Evolutionary conservation across 108 stramenopile species (phyloP), one percentile per base, ranked within the genome.

Genomic region (Seminavis robusta): DNA sequence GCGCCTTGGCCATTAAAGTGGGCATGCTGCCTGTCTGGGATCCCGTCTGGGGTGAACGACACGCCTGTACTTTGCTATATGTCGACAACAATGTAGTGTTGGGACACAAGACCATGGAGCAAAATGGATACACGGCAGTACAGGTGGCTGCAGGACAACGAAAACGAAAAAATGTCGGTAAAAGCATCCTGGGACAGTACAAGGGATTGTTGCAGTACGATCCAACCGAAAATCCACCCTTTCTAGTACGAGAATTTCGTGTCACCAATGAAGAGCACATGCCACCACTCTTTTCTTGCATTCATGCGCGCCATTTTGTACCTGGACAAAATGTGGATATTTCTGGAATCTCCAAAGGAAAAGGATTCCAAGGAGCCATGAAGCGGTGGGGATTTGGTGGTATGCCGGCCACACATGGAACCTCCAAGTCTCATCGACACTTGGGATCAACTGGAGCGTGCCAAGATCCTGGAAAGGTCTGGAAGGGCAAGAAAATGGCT

Each of bases 401-500:
- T 47, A 83, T 93, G 86, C 87, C 84, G 3, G 98, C 98, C 1
- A 77, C 86, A 17, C 99, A 99, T 75, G 99, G 99, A 48, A 90
- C 81, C 1, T 93, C 90, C 42, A 72, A 80, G 61, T 69, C 89
- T 33, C 99, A 98, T 77, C 93, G 99, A 33, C 76, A 82, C 16
- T 72, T 79, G 25, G 94, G 96, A 25, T 83, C 85, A 25, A 94
- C 87, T 33, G 90, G 90, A 19, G 69, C 71, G 56, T 96, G 93
- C 73, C 92, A 94, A 59, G 94, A 93, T 68, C 96, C 96, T 3
- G 97, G 99, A 30, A 74, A 84, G 37, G 99, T 99, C 1, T 97
- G 94, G 63, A 98, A 98, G 74, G 97, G 76, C 19, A 97, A 97
- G 84, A 99, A 99, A 63, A 98, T 99, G 99, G 80, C 99, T 2